phyloP scores from a whole-genome alignment of 495 filamentous ascomycete genomes.

The Xylaria acuta region DNA sequence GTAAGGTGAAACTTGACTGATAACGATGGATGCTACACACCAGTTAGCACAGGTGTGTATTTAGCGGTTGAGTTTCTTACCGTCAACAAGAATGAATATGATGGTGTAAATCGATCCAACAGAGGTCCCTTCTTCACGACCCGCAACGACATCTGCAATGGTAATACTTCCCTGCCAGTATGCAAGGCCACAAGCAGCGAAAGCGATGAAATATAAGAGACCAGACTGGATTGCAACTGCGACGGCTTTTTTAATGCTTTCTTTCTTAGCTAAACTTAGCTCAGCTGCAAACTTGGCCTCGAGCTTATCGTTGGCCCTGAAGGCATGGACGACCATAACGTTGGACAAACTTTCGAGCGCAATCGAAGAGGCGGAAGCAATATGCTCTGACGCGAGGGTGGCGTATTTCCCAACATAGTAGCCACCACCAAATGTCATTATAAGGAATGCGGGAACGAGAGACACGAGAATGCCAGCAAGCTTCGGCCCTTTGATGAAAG shows the following conservation, averaged over 20 bases:
- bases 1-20: conserved; percentile 69
- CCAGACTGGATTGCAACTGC: conserved; percentile 68
- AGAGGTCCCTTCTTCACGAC: conserved; percentile 44
- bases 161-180: conserved; percentile 68
- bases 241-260: conserved; percentile 64
- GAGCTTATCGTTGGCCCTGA: conserved; percentile 50
- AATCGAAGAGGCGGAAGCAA: conserved; percentile 47
- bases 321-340: conserved; percentile 57
- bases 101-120: conserved; percentile 69
- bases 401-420: conserved; percentile 66
- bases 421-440: conserved; percentile 69
- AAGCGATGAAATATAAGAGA: conserved; percentile 70
- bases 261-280: conserved; percentile 53
- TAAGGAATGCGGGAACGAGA: conserved; percentile 67
- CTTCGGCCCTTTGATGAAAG: conserved; percentile 64
- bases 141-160: conserved; percentile 56
- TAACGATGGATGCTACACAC: conserved; percentile 60
- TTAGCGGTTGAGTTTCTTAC: conserved; percentile 42
- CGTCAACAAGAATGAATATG: conserved; percentile 70
- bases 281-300: conserved; percentile 61
- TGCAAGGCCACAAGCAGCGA: conserved; percentile 67
- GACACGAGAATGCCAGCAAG: conserved; percentile 62
- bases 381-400: conserved; percentile 53
- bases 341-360: conserved; percentile 55
- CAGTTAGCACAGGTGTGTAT: conserved; percentile 23